phyloP scores from a whole-genome alignment of 129 eudicot species.

The Tagetes erecta region DNA sequence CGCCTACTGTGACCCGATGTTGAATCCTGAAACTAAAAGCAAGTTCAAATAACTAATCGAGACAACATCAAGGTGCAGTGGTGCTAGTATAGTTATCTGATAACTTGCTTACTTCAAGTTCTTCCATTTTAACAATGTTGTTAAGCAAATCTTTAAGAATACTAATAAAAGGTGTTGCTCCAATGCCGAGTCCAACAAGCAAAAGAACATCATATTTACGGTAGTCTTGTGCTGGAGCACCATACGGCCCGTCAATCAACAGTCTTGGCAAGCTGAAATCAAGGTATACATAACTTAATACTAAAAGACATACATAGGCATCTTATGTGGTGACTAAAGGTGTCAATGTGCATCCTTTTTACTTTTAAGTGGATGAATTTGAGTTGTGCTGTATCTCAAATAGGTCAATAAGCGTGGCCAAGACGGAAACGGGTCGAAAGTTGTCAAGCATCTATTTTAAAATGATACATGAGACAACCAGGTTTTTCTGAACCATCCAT shows the following conservation, averaged over 20 bases:
- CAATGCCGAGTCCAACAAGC: constrained; percentile 96
- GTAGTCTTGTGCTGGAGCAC: constrained; percentile 98
- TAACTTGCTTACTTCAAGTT: constrained; percentile 60
- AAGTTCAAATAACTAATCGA: not conserved
- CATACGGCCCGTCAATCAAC: constrained; percentile 93
- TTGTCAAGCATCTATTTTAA: not conserved
- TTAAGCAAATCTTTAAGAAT: constrained; percentile 91
- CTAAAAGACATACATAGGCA: not conserved
- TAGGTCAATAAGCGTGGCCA: not conserved
- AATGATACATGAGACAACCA: not conserved
- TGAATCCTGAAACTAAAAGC: constrained; percentile 56
- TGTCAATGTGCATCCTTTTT: not conserved
- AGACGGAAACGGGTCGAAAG: not conserved
- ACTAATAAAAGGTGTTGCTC: constrained; percentile 98
- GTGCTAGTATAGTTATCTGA: not conserved
- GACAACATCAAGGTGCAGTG: not conserved
- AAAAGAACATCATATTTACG: constrained; percentile 83
- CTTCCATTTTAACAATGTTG: constrained; percentile 91
- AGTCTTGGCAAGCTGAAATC: constrained; percentile 83
- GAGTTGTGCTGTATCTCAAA: constrained; percentile 3
- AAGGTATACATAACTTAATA: not conserved
- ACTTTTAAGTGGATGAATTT: not conserved
- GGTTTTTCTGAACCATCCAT: not conserved
- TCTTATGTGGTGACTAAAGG: not conserved
- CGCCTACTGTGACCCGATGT: constrained; percentile 59